Evolutionary conservation across 345 rosid genomes (phyloP), one percentile per base, ranked within the genome.

Genomic region (Ceriops tagal): DNA sequence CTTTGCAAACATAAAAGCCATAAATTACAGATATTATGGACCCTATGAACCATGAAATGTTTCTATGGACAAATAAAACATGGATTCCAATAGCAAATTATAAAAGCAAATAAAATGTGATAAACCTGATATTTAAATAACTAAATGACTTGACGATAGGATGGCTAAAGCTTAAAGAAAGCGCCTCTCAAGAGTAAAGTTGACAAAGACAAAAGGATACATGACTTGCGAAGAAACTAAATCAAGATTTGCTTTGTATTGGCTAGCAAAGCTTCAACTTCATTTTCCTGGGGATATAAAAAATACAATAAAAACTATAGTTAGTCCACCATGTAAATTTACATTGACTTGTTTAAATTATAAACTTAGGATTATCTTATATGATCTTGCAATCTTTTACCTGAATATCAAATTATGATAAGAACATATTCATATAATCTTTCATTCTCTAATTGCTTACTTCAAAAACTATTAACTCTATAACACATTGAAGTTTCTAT

Each of bases 181-280:
- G 13, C 35, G 62, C 58, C 35, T 63, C 52, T 53, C 66, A 20
- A 20, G n/a, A 56, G 57, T 27, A 55, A 51, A 71, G n/a, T 22
- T 8, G 64, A 46, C 30, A 32, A 64, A 24, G 61, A 35, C 35
- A 61, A 66, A 59, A 85, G 89, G 93, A 88, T 93, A 93, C 97
- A 39, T 81, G 98, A 91, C 80, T 91, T 93, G 52, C 76, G 87
- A 65, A 93, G 87, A 83, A 91, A 89, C 79, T 91, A 97, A 73
- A 82, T 88, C 47, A 93, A 91, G 74, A 93, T 88, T 86, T 93
- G 97, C 80, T 93, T 93, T 67, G 97, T 85, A 83, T 93, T 93
- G 73, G 98, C 92, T 58, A 91, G 71, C 63, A 89, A 90, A 78
- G 97, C 98, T 84, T 93, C 96, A 55, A 88, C 91, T 83, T 89